Percentiles rank a stretch among this genome's conserved stretches.
phyloP scores from a whole-genome alignment of 768 basidiomycete genomes.

The Tubosaeta brunneosetosa region DNA sequence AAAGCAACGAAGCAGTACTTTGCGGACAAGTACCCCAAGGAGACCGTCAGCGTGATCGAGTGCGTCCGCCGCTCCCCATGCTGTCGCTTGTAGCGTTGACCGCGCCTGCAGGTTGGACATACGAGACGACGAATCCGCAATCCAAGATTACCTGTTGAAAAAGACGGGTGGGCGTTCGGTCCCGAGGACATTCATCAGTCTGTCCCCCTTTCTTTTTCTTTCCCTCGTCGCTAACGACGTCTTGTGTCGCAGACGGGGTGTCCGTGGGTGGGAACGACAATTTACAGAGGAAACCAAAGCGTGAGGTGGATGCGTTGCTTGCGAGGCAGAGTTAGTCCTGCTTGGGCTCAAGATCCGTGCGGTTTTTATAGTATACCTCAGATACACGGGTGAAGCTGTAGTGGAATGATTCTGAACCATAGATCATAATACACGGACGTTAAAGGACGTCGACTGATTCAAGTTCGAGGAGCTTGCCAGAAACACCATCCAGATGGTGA shows the following conservation, averaged over 20 bases:
- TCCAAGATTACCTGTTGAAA: conserved; percentile 59
- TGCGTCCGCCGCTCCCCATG: conserved; percentile 23
- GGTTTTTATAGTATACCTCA: not conserved
- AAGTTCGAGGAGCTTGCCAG: not conserved
- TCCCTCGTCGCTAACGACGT: not conserved
- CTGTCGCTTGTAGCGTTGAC: not conserved
- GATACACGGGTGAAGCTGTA: not conserved
- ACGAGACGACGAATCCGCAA: conserved; percentile 51
- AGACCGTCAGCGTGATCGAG: conserved; percentile 43
- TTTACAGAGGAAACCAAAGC: conserved; percentile 6
- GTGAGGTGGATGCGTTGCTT: conserved; percentile 7
- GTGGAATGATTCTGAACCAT: not conserved
- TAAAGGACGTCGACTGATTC: too few species aligned
- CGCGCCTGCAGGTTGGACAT: conserved; percentile 45
- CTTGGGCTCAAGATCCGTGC: not conserved
- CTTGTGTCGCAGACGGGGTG: conserved; percentile 11
- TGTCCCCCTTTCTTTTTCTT: conserved; percentile 8
- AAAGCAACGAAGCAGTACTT: conserved; percentile 46
- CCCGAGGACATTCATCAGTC: conserved; percentile 75
- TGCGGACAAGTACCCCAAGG: conserved; percentile 33
- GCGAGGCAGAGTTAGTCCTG: conserved; percentile 2
- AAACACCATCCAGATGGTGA: not conserved
- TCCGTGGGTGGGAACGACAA: conserved; percentile 20
- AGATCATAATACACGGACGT: not conserved
- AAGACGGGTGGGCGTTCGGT: conserved; percentile 71